Percentiles rank a stretch among this genome's conserved stretches.
phyloP scores from a whole-genome alignment of 179 eudicot genomes.

The Patellifolia procumbens region DNA sequence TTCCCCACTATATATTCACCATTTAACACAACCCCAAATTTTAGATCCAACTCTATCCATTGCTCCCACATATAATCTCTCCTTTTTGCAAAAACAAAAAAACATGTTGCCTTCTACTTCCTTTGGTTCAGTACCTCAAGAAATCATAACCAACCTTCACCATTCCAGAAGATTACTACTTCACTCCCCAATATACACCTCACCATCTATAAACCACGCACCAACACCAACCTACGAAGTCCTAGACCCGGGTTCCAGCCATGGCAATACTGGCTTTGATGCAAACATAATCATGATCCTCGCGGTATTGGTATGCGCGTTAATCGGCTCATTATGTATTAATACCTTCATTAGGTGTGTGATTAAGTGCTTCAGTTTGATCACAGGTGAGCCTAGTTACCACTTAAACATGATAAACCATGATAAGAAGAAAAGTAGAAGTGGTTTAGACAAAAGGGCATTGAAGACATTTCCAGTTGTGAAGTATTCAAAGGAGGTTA shows the following conservation, averaged over 20 bases:
- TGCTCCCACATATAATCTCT: neutral
- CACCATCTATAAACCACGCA: slow-evolving; percentile 15
- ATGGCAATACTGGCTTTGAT: slow-evolving; percentile 21
- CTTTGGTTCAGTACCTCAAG: slow-evolving; percentile 20
- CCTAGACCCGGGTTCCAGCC: slow-evolving; percentile 12
- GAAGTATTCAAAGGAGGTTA: slow-evolving; percentile 29
- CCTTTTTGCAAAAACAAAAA: neutral
- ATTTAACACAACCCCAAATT: slow-evolving; percentile 18
- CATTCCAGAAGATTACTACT: slow-evolving; percentile 35
- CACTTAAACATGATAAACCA: slow-evolving; percentile 31
- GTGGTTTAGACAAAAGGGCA: slow-evolving; percentile 35
- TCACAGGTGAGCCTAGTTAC: slow-evolving; percentile 33
- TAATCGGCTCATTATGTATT: slow-evolving; percentile 34
- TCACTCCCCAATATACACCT: slow-evolving; percentile 27
- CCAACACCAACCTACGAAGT: slow-evolving; percentile 29
- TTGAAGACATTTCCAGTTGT: slow-evolving; percentile 36
- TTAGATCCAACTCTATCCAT: slow-evolving; percentile 20
- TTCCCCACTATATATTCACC: slow-evolving; percentile 30
- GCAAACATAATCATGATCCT: slow-evolving; percentile 37
- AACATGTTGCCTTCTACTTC: slow-evolving; percentile 28
- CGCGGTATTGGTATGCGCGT: slow-evolving; percentile 31
- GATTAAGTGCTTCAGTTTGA: slow-evolving; percentile 29
- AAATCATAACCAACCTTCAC: slow-evolving; percentile 24
- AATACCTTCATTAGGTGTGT: slow-evolving; percentile 36
- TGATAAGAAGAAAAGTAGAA: neutral